phyloP scores from a whole-genome alignment of 345 rosid species.

The Toxicodendron radicans region DNA sequence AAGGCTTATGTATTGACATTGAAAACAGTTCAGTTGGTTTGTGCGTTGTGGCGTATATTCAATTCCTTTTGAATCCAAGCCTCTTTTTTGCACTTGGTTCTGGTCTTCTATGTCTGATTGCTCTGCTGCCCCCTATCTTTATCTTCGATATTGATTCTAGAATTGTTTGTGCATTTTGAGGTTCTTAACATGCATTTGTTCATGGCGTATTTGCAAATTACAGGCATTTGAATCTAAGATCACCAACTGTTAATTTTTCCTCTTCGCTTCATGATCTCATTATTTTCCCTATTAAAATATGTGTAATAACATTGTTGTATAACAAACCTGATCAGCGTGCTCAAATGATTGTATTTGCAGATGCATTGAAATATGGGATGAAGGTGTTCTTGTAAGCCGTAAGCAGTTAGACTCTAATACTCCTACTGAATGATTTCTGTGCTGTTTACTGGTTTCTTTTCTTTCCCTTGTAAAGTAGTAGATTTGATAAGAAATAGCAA shows the following conservation, averaged over 20 bases:
- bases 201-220: not conserved
- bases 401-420: slow-evolving; percentile 48
- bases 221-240: not conserved
- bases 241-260: too few relatives aligned
- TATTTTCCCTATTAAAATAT: too few relatives aligned
- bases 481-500: not conserved
- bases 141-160: not conserved
- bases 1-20: too few relatives aligned
- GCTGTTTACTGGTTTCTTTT: not conserved
- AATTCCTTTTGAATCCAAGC: too few relatives aligned
- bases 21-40: too few relatives aligned
- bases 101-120: not conserved
- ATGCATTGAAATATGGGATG: slow-evolving; percentile 74
- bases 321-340: too few relatives aligned
- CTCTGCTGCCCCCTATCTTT: not conserved
- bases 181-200: not conserved
- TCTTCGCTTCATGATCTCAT: too few relatives aligned
- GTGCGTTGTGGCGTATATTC: too few relatives aligned
- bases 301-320: too few relatives aligned
- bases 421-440: slow-evolving; percentile 15
- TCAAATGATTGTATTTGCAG: slow-evolving; percentile 28
- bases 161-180: not conserved
- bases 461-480: not conserved
- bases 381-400: slow-evolving; percentile 58
- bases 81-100: not conserved